These are phyloP conservation scores for Leptodermis oblonga DNA, from an alignment of 257 asterid species.

Conservation along the genomic window DNA sequence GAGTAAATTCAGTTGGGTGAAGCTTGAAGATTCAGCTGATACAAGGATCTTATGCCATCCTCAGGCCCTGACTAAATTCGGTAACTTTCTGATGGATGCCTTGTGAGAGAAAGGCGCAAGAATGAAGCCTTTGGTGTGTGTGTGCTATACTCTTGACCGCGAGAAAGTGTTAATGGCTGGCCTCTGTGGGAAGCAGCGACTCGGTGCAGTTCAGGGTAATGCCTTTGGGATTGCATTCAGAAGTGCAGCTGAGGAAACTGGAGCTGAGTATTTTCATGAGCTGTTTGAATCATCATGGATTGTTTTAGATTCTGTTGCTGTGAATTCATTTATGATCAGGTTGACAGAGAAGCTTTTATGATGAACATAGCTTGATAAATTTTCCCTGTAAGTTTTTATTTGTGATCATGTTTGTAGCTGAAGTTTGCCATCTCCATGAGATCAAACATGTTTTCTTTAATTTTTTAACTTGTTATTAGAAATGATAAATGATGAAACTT, in stretches of 20 bases:
- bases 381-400: constrained; percentile 20
- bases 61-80: constrained; percentile 90
- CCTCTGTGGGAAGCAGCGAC: constrained; percentile 88
- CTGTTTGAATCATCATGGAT: constrained; percentile 96
- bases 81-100: constrained; percentile 90
- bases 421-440: constrained; percentile 19
- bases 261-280: constrained; percentile 93
- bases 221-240: constrained; percentile 93
- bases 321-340: constrained; percentile 93
- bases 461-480: constrained; percentile 14
- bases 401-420: constrained; percentile 32
- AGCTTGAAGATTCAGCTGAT: constrained; percentile 84
- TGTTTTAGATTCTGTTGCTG: constrained; percentile 74
- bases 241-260: constrained; percentile 87
- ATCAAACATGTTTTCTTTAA: not conserved
- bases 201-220: constrained; percentile 93
- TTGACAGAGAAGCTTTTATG: constrained; percentile 77
- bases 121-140: constrained; percentile 91
- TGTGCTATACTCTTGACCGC: constrained; percentile 64
- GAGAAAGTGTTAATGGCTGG: constrained; percentile 74
- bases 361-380: constrained; percentile 20
- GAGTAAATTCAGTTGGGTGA: constrained; percentile 94
- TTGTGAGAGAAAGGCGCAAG: constrained; percentile 95
- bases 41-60: constrained; percentile 74
- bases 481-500: constrained; percentile 1